phyloP scores from a whole-genome alignment of 805 yeast genomes.

The Teunomyces atbi region DNA sequence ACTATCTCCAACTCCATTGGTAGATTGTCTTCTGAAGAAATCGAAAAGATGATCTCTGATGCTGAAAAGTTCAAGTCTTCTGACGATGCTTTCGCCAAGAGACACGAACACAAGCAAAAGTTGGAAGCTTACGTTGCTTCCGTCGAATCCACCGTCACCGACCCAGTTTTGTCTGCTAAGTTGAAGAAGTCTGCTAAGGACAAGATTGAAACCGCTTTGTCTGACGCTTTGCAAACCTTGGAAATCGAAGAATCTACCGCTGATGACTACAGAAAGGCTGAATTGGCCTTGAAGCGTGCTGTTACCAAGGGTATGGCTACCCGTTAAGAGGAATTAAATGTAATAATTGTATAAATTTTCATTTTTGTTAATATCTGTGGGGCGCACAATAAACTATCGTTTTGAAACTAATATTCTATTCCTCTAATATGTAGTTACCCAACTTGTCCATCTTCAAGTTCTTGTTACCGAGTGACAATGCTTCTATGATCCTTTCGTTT shows the following conservation, averaged over 20 bases:
- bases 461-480: slow-evolving; percentile 56
- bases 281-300: slow-evolving; percentile 97
- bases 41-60: slow-evolving; percentile 48
- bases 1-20: slow-evolving; percentile 51
- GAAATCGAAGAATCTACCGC: slow-evolving; percentile 95
- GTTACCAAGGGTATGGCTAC: slow-evolving; percentile 99
- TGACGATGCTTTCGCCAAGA: slow-evolving; percentile 99
- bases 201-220: slow-evolving; percentile 95
- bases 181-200: slow-evolving; percentile 96
- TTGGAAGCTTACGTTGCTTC: slow-evolving; percentile 92
- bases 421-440: slow-evolving; percentile 75
- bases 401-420: slow-evolving; percentile 10
- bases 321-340: slow-evolving; percentile 57
- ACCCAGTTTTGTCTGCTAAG: slow-evolving; percentile 97
- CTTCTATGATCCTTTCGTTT: slow-evolving; percentile 63
- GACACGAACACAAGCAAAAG: slow-evolving; percentile 98
- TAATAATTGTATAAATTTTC: slow-evolving; percentile 8
- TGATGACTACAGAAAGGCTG: slow-evolving; percentile 99
- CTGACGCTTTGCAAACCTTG: slow-evolving; percentile 97
- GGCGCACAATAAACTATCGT: slow-evolving; percentile 8
- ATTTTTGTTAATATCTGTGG: slow-evolving; percentile 8
- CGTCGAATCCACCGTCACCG: slow-evolving; percentile 93
- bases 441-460: slow-evolving; percentile 77
- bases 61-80: slow-evolving; percentile 81
- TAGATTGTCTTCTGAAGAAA: slow-evolving; percentile 49